Percentiles rank a stretch among this genome's conserved stretches.
These are phyloP conservation scores for Mycothermus thermophilus DNA, from an alignment of 495 filamentous ascomycete genomes.

Conservation along the genomic window DNA sequence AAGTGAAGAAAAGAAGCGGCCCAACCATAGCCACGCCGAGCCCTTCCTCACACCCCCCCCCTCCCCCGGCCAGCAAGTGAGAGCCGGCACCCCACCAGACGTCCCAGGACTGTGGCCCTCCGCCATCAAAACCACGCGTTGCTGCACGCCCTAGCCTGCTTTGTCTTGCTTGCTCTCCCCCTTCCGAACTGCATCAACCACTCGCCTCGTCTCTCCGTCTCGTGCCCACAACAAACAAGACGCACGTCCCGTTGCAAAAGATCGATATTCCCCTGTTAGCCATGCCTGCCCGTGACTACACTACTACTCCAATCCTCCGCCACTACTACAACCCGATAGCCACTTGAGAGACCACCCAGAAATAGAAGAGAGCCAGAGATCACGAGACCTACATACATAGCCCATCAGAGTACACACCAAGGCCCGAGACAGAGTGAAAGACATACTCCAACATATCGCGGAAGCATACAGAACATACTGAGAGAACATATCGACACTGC, in stretches of 20 bases:
- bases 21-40: too few relatives aligned
- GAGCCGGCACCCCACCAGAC: neutral
- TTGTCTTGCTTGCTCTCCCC: slow-evolving; percentile 7
- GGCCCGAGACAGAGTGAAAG: too few relatives aligned
- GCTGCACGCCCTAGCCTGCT: slow-evolving; percentile 16
- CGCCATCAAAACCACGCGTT: slow-evolving; percentile 11
- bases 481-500: too few relatives aligned
- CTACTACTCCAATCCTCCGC: slow-evolving; percentile 5
- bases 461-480: too few relatives aligned
- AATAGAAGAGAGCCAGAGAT: neutral
- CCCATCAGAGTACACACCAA: neutral
- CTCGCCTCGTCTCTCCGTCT: slow-evolving; percentile 8
- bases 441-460: too few relatives aligned
- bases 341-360: slow-evolving; percentile 4
- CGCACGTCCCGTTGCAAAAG: slow-evolving; percentile 10
- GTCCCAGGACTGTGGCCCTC: neutral
- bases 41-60: too few relatives aligned
- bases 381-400: neutral
- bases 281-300: slow-evolving; percentile 16
- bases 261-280: slow-evolving; percentile 13
- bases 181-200: slow-evolving; percentile 7
- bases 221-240: slow-evolving; percentile 13
- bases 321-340: slow-evolving; percentile 13
- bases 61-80: too few relatives aligned
- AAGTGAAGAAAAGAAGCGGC: too few relatives aligned